Evolutionary conservation across 1,284 basidiomycete species (phyloP).

Genomic region (Xerocomus minutiporus): DNA sequence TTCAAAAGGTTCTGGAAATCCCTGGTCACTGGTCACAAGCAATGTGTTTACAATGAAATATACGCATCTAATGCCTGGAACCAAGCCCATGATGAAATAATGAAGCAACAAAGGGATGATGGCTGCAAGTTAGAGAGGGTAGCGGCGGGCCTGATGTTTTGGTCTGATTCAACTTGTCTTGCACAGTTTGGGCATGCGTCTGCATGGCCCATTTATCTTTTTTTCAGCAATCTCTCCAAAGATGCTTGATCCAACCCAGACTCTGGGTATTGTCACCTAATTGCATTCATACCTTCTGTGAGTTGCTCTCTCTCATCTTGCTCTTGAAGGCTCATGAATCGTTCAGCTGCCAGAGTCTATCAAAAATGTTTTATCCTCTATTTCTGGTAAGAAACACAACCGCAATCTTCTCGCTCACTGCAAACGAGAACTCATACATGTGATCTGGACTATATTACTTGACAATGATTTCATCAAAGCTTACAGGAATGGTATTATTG

Average conservation of each 20-base stretch:
- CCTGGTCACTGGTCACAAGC: not conserved
- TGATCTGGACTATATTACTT: not conserved
- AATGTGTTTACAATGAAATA: not conserved
- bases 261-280: constrained; percentile 1
- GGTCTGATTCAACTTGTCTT: not conserved
- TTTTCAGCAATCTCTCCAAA: not conserved
- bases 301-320: not conserved
- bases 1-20: not conserved
- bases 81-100: too few species aligned
- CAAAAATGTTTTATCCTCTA: not conserved
- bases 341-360: not conserved
- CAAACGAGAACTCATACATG: not conserved
- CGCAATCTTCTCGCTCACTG: not conserved
- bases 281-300: constrained; percentile 1
- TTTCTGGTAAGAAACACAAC: not conserved
- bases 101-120: too few species aligned
- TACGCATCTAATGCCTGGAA: not conserved
- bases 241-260: not conserved
- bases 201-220: not conserved
- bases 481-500: not conserved
- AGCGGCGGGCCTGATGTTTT: constrained; percentile 1
- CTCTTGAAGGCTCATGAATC: too few species aligned
- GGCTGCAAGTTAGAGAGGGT: too few species aligned
- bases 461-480: not conserved
- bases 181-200: not conserved